phyloP scores from a whole-genome alignment of 139 green algal genomes.

The Limnomonas spitsbergensis region DNA sequence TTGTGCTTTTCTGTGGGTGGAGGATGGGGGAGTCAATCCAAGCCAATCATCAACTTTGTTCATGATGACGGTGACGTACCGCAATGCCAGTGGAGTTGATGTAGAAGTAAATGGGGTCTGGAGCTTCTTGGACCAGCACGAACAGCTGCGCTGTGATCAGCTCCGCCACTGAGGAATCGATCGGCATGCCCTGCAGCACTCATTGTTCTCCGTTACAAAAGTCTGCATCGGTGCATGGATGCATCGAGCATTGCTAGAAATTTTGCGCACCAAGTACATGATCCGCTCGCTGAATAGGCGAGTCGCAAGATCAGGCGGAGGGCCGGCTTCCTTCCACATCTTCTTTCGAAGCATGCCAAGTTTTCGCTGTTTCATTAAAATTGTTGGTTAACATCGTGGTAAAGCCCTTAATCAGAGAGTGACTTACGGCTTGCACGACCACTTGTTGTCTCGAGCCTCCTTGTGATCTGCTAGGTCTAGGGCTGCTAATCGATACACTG shows the following conservation, averaged over 20 bases:
- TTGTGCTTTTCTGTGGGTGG: conserved; percentile 73
- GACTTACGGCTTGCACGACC: conserved; percentile 18
- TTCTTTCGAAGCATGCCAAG: conserved; percentile 50
- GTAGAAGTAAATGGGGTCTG: conserved; percentile 96
- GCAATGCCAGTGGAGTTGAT: conserved; percentile 97
- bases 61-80: too few relatives aligned
- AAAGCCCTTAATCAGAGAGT: too few relatives aligned
- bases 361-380: conserved; percentile 36
- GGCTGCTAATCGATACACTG: neutral
- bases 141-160: conserved; percentile 60
- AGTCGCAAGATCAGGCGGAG: conserved; percentile 93
- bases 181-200: conserved; percentile 52
- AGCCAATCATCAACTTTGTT: too few relatives aligned
- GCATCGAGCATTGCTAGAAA: too few relatives aligned
- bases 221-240: neutral
- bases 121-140: conserved; percentile 55
- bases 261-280: conserved; percentile 86
- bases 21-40: neutral
- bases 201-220: neutral
- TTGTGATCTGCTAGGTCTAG: neutral
- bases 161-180: conserved; percentile 56
- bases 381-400: neutral
- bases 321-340: conserved; percentile 57
- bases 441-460: neutral
- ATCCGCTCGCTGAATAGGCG: conserved; percentile 98